Evolutionary conservation across 257 asterid species (phyloP), one percentile per base, ranked within the genome.

Genomic region (Ilex asprella): DNA sequence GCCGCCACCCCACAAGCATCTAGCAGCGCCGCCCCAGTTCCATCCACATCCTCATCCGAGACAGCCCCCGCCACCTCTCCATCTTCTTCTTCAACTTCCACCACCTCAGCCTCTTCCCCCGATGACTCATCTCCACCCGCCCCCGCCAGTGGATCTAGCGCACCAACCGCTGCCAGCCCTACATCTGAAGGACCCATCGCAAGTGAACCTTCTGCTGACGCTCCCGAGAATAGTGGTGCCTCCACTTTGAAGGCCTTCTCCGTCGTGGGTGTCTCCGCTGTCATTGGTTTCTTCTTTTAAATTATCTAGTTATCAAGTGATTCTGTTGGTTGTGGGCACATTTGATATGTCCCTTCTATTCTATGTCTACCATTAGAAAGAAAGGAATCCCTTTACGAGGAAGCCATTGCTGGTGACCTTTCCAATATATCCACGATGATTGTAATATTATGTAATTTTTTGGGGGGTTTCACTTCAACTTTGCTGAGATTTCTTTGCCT

Each of bases 221-320:
- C 7, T 60, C 79, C 7, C 73, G 69, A 12, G 78, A 10, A 15
- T 8, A 64, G 58, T 2, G 83, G 67, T 8, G 78, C 84, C 31
- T 7, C 78, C 39, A 66, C 78, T 62, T 73, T 83, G 71, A 80
- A 80, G 68, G 60, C 69, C 60, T 84, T 90, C 5, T 81, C 78
- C 7, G 68, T 66, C 12, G 60, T 75, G 39, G 87, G 67, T 11
- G 75, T 71, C 11, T 85, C 76, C 13, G 74, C 76, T 1, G 73
- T 70, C 1, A 84, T 71, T 64, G 88, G 84, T 59, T 60, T 76
- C 66, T 84, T 86, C 70, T 58, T 77, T 71, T 65, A 62, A 21
- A 21, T 13, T 72, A 56, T 66, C 32, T 13, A 39, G 56, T 65
- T 56, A 61, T 46, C 2, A 10, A 46, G 3, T 14, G 15, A 14